Percentiles rank a stretch among this genome's conserved stretches.
Conservation (phyloP, 768 basidiomycete species). For the Leccinum olivaceopallidum region DNA sequence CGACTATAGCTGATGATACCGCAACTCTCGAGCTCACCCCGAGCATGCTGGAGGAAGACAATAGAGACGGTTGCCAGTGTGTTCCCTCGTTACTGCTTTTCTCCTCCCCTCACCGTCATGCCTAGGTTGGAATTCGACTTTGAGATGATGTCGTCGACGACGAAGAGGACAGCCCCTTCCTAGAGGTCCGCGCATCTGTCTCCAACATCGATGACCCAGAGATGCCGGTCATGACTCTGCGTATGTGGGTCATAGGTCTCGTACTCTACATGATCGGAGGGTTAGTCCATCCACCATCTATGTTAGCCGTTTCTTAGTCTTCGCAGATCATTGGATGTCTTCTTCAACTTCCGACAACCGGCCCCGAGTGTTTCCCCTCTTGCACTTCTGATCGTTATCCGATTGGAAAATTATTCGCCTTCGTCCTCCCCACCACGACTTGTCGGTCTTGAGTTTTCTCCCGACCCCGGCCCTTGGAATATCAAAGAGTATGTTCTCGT, state of each 20-base stretch:
- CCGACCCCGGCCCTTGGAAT: slow-evolving; percentile 98
- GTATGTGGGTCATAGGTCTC: slow-evolving; percentile 90
- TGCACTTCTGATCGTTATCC: slow-evolving; percentile 88
- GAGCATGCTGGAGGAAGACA: slow-evolving; percentile 43
- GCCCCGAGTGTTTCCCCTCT: slow-evolving; percentile 83
- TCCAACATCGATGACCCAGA: slow-evolving; percentile 99
- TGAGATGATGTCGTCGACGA: slow-evolving; percentile 67
- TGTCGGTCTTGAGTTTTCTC: slow-evolving; percentile 71
- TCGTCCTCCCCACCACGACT: slow-evolving; percentile 67
- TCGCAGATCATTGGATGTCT: slow-evolving; percentile 75
- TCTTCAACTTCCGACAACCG: slow-evolving; percentile 93
- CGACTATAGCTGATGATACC: slow-evolving; percentile 34
- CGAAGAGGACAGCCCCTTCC: slow-evolving; percentile 96
- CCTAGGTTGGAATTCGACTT: slow-evolving; percentile 84
- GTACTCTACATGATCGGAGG: slow-evolving; percentile 63
- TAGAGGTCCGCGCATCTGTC: slow-evolving; percentile 94
- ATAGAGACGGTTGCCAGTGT: slow-evolving; percentile 53
- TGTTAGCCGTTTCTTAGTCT: slow-evolving; percentile 14
- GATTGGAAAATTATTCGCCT: slow-evolving; percentile 70
- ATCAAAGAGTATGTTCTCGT: slow-evolving; percentile 96
- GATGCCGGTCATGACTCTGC: slow-evolving; percentile 91
- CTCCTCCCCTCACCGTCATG: slow-evolving; percentile 5
- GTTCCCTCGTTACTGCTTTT: slow-evolving; percentile 22
- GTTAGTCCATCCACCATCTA: slow-evolving; percentile 38
- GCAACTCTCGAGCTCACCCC: slow-evolving; percentile 35